Conservation (phyloP, 2,329 filamentous ascomycete genomes). For the Botryotinia convoluta region DNA sequence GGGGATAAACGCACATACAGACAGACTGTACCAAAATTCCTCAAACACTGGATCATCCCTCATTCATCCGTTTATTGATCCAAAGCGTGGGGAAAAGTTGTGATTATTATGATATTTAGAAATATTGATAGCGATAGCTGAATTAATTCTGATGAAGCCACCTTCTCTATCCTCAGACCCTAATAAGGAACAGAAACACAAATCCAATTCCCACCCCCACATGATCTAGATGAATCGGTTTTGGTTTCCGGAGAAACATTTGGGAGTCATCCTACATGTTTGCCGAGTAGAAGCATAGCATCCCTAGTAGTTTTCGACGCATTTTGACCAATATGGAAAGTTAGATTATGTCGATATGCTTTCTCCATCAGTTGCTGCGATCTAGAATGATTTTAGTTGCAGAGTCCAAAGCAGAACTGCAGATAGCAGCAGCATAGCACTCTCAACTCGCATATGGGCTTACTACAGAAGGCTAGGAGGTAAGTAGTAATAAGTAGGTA, state of each 20-base stretch:
- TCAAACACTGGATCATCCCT: background rate
- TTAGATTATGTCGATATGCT: background rate
- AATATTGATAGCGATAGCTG: background rate
- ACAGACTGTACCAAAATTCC: background rate
- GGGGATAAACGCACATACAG: background rate
- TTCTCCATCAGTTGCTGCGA: background rate
- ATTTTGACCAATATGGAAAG: background rate
- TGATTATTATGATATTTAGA: background rate
- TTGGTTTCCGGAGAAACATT: constrained; percentile 12
- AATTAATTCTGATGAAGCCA: background rate
- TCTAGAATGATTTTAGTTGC: constrained; percentile 4
- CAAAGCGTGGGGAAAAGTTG: background rate
- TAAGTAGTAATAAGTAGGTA: background rate
- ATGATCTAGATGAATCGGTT: constrained; percentile 7
- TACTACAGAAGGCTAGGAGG: background rate
- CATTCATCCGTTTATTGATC: background rate
- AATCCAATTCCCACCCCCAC: constrained; percentile 1
- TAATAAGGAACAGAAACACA: background rate
- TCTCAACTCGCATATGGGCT: background rate
- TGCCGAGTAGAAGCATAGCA: background rate
- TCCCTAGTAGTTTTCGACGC: background rate
- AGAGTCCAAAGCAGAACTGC: background rate
- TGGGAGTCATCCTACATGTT: constrained; percentile 14
- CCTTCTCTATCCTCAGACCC: background rate
- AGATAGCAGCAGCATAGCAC: background rate